phyloP scores from a whole-genome alignment of 768 basidiomycete species.

The Harrya chromipes region DNA sequence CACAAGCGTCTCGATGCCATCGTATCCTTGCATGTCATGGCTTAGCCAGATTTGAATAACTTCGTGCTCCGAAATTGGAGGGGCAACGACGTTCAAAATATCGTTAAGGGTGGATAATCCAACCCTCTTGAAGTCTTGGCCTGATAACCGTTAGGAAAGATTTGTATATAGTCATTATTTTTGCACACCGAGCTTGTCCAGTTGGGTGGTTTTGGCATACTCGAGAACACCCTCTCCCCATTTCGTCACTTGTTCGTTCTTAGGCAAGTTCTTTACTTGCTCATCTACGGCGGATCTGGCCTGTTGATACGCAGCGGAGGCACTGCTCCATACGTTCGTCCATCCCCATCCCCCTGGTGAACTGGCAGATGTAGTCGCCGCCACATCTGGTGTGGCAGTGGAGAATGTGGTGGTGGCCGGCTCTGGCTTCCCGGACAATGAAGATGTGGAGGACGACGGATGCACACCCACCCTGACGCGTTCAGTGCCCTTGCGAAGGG shows the following conservation, averaged over 20 bases:
- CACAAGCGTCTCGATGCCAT: constrained; percentile 91
- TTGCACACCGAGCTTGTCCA: constrained; percentile 82
- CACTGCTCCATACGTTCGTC: constrained; percentile 87
- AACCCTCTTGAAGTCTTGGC: constrained; percentile 85
- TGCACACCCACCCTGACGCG: constrained; percentile 62
- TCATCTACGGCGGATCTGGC: constrained; percentile 89
- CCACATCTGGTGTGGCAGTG: constrained; percentile 17
- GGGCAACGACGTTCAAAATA: constrained; percentile 93
- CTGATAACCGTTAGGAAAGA: constrained; percentile 38
- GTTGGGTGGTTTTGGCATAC: constrained; percentile 84
- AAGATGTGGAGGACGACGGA: constrained; percentile 40
- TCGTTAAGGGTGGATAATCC: constrained; percentile 88
- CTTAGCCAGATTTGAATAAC: constrained; percentile 94
- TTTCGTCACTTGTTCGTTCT: constrained; percentile 83
- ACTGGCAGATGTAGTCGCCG: constrained; percentile 12
- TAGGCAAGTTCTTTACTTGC: constrained; percentile 83
- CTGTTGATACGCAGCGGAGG: constrained; percentile 83
- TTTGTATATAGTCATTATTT: constrained; percentile 17
- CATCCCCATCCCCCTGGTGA: constrained; percentile 63
- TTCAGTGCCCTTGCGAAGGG: constrained; percentile 71
- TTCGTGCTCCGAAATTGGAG: constrained; percentile 97
- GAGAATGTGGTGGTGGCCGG: constrained; percentile 26
- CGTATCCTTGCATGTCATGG: constrained; percentile 96
- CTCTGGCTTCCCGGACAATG: constrained; percentile 36
- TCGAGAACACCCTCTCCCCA: constrained; percentile 84